phyloP scores from a whole-genome alignment of 176 grass and related monocot species.

The Carex parvula region DNA sequence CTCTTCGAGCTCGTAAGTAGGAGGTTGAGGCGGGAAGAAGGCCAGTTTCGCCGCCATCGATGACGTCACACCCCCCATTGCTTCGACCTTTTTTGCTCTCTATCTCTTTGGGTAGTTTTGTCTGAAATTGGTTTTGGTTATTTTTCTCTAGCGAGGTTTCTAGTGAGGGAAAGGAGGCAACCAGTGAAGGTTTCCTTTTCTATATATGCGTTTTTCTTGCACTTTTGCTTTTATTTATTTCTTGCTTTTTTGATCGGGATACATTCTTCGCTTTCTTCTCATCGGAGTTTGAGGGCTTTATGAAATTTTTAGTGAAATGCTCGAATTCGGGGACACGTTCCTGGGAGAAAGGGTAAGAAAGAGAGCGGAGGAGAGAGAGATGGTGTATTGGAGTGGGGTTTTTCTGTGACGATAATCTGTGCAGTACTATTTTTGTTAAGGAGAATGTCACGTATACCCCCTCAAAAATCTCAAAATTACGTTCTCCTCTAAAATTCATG shows the following conservation, averaged over 20 bases:
- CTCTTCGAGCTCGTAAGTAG: conserved; percentile 68
- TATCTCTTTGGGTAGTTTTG: not conserved
- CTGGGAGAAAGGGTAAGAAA: conserved; percentile 12
- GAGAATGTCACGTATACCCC: too few relatives aligned
- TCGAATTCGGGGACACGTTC: conserved; percentile 23
- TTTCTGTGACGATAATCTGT: conserved; percentile 3
- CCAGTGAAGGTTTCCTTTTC: not conserved
- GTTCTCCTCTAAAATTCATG: too few relatives aligned
- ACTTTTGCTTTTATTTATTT: not conserved
- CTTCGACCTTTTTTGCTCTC: not conserved
- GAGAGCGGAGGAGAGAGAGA: not conserved
- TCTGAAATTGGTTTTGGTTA: not conserved
- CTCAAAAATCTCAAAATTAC: too few relatives aligned
- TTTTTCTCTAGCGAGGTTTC: not conserved
- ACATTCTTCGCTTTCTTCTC: conserved; percentile 12
- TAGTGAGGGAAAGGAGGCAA: not conserved
- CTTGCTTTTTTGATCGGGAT: conserved; percentile 14
- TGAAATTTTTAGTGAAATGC: conserved; percentile 14
- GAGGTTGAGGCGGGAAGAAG: conserved; percentile 86
- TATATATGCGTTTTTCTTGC: not conserved
- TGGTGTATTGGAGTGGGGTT: not conserved
- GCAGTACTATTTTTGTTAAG: not conserved
- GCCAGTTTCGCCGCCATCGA: conserved; percentile 93
- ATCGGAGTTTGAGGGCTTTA: conserved; percentile 8
- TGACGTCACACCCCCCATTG: conserved; percentile 90